A percentile compares a stretch with the other conserved stretches of the same genome.
Conservation (phyloP, 2,329 filamentous ascomycete genomes). For the Beauveria caledonica region DNA sequence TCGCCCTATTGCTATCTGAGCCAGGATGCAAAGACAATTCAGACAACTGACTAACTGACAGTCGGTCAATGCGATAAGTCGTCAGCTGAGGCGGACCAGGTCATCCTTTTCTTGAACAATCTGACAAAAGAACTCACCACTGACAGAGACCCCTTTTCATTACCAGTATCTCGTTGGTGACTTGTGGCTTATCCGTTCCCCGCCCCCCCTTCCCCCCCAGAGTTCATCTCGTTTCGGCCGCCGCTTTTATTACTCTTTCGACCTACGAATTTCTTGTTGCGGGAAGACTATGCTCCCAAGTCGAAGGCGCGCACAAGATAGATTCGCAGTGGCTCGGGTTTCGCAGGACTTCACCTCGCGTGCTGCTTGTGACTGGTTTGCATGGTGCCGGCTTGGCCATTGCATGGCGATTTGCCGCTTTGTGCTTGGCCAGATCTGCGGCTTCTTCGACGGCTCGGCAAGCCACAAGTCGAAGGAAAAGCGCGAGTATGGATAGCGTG, state of each 20-base stretch:
- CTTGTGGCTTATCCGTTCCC: background rate
- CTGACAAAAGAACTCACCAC: background rate
- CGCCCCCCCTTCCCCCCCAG: background rate
- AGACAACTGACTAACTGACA: background rate
- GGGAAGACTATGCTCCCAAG: background rate
- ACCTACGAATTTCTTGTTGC: background rate
- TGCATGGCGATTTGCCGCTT: constrained; percentile 8
- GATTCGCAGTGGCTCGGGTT: background rate
- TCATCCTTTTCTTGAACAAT: too few species aligned
- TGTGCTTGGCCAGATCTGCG: constrained; percentile 8
- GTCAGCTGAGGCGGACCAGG: constrained; percentile 4
- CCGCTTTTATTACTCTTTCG: background rate
- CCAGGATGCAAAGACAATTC: background rate
- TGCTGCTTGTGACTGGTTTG: background rate
- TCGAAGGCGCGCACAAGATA: too few species aligned
- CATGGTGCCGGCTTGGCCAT: constrained; percentile 7
- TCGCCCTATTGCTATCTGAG: background rate
- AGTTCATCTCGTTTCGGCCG: background rate
- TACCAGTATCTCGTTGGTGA: background rate
- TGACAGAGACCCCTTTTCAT: background rate
- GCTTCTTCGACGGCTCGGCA: background rate
- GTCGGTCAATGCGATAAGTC: background rate
- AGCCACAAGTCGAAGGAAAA: background rate
- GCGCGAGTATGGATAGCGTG: background rate
- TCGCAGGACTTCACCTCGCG: background rate